phyloP scores from a whole-genome alignment of 345 rosid species.

The Microcos paniculata region DNA sequence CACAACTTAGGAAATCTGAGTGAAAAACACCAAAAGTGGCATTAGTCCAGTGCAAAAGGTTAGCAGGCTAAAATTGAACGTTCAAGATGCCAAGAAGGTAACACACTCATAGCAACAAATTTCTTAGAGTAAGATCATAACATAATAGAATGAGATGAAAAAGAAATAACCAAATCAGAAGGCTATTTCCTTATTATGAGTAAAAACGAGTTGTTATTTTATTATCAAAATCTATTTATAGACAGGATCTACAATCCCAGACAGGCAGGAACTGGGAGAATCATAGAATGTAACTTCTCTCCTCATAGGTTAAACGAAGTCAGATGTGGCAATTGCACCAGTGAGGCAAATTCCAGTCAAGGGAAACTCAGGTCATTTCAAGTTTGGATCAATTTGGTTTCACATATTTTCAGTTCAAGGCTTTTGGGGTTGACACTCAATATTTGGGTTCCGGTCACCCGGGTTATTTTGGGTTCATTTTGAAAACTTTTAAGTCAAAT shows the following conservation, averaged over 20 bases:
- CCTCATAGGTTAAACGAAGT: neutral
- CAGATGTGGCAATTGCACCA: too few relatives aligned
- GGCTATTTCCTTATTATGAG: neutral
- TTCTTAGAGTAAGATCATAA: neutral
- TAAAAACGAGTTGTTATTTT: neutral
- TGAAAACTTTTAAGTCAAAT: too few relatives aligned
- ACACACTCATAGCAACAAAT: neutral
- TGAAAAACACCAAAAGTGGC: neutral
- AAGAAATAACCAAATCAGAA: neutral
- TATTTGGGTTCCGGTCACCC: too few relatives aligned
- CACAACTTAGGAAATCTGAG: neutral
- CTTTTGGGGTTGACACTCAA: too few relatives aligned
- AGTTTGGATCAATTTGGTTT: too few relatives aligned
- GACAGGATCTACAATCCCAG: neutral
- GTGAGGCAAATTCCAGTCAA: too few relatives aligned
- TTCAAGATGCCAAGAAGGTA: neutral
- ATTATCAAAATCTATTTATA: neutral
- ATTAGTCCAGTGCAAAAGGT: neutral
- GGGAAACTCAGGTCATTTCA: too few relatives aligned
- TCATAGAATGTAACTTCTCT: neutral
- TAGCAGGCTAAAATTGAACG: neutral
- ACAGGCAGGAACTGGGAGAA: neutral
- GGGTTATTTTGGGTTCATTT: too few relatives aligned
- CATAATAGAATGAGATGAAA: neutral
- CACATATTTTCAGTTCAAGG: too few relatives aligned